These are phyloP conservation scores for Paramecium pentaurelia DNA, from an alignment of 73 alveolate genomes.

Conservation along the genomic window DNA sequence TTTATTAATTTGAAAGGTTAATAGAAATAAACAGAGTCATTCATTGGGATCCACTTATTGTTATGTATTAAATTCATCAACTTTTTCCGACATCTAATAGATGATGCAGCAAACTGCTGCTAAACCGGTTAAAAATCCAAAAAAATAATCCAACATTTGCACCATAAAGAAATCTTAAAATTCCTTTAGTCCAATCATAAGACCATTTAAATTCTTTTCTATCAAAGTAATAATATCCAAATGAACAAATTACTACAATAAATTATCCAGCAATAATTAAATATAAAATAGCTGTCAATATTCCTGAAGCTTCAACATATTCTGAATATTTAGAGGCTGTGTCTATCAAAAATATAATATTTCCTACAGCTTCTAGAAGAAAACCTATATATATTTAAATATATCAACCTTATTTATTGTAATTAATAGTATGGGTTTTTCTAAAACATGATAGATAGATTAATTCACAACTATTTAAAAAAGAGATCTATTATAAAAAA, in stretches of 20 bases:
- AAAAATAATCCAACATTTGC: background rate
- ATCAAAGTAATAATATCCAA: too few relatives aligned
- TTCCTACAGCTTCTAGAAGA: background rate
- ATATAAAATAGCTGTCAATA: background rate
- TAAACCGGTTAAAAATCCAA: background rate
- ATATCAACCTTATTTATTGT: background rate
- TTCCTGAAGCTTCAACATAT: background rate
- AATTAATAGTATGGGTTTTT: too few relatives aligned
- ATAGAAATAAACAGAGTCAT: too few relatives aligned
- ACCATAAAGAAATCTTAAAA: background rate
- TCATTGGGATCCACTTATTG: too few relatives aligned
- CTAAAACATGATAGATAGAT: too few relatives aligned
- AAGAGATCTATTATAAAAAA: too few relatives aligned
- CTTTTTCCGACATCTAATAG: too few relatives aligned
- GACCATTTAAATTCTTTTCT: background rate
- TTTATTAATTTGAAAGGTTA: too few relatives aligned
- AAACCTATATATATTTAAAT: background rate
- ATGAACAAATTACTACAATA: background rate
- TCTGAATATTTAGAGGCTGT: background rate
- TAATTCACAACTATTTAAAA: background rate
- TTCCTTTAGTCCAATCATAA: background rate
- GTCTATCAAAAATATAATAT: too few relatives aligned
- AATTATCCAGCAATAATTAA: background rate
- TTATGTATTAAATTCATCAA: too few relatives aligned
- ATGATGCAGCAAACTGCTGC: too few relatives aligned